These are phyloP conservation scores for Conringia planisiliqua DNA, from an alignment of 345 rosid genomes.

Conservation along the genomic window DNA sequence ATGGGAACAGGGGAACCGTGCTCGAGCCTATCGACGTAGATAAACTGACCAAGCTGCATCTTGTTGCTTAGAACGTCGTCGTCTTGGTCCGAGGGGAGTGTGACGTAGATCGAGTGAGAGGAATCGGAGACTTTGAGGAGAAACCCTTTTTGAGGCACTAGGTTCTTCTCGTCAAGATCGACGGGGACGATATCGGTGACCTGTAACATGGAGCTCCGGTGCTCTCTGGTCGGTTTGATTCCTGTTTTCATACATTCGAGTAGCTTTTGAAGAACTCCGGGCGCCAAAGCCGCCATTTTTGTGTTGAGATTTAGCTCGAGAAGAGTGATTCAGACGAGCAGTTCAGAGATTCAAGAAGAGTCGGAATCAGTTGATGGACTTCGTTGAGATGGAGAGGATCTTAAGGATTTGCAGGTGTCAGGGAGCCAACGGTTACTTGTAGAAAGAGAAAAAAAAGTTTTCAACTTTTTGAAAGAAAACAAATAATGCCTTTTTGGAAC, in stretches of 20 bases:
- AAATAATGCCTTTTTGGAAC: not conserved
- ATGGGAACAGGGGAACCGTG: conserved; percentile 86
- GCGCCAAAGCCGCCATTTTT: conserved; percentile 66
- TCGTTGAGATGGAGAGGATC: not conserved
- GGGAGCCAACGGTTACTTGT: conserved; percentile 17
- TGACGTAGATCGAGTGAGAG: conserved; percentile 84
- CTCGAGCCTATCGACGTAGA: conserved; percentile 71
- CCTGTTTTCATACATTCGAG: conserved; percentile 77
- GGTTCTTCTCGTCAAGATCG: conserved; percentile 87
- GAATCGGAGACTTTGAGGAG: conserved; percentile 87
- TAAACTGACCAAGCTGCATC: conserved; percentile 91
- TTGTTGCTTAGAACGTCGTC: conserved; percentile 76
- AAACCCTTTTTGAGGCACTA: conserved; percentile 79
- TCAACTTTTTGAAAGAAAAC: not conserved
- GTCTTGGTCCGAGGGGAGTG: conserved; percentile 77
- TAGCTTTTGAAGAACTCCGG: conserved; percentile 79
- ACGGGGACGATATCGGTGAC: conserved; percentile 92
- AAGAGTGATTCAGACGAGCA: not conserved
- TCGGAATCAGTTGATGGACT: not conserved
- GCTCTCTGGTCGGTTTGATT: conserved; percentile 71
- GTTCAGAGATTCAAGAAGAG: not conserved
- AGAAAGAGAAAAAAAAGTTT: not conserved
- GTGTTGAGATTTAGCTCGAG: not conserved
- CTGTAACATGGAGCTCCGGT: conserved; percentile 82
- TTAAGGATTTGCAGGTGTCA: not conserved